Percentiles rank a stretch among this genome's conserved stretches.
phyloP scores from a whole-genome alignment of 75 land plant species.

The Pseudotsuga menziesii region DNA sequence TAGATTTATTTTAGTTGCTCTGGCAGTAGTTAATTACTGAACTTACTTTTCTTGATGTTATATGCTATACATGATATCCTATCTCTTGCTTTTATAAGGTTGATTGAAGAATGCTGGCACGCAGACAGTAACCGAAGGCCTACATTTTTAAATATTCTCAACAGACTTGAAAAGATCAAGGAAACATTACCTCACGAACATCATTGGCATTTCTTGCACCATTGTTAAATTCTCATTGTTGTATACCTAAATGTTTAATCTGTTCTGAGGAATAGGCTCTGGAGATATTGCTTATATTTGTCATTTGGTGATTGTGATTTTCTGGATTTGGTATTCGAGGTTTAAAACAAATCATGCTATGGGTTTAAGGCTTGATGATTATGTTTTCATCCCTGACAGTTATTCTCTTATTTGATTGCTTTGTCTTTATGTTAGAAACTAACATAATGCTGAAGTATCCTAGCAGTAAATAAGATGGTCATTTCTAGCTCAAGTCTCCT shows the following conservation, averaged over 20 bases:
- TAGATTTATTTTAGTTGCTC: background rate
- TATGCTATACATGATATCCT: background rate
- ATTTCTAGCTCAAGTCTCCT: too few relatives aligned
- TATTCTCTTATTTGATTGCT: background rate
- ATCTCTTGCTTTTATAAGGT: slow-evolving; percentile 21
- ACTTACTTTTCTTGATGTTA: background rate
- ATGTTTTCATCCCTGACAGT: background rate
- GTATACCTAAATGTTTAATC: background rate
- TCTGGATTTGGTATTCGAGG: background rate
- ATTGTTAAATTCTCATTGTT: background rate
- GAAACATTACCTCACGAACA: slow-evolving; percentile 46
- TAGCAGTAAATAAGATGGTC: too few relatives aligned
- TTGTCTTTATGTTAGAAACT: background rate
- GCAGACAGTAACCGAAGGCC: slow-evolving; percentile 54
- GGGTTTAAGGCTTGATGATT: background rate
- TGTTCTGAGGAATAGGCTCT: background rate
- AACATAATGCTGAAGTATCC: too few relatives aligned
- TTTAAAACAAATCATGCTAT: background rate
- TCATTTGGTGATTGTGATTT: background rate
- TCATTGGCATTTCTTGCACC: slow-evolving; percentile 47
- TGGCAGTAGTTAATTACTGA: background rate
- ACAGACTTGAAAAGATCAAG: slow-evolving; percentile 66
- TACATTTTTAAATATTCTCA: slow-evolving; percentile 60
- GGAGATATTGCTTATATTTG: background rate
- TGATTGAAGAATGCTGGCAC: slow-evolving; percentile 63